Percentiles rank a stretch among this genome's conserved stretches.
Evolutionary conservation across 2,329 filamentous ascomycete species (phyloP).

Genomic region (Cordyceps militaris): DNA sequence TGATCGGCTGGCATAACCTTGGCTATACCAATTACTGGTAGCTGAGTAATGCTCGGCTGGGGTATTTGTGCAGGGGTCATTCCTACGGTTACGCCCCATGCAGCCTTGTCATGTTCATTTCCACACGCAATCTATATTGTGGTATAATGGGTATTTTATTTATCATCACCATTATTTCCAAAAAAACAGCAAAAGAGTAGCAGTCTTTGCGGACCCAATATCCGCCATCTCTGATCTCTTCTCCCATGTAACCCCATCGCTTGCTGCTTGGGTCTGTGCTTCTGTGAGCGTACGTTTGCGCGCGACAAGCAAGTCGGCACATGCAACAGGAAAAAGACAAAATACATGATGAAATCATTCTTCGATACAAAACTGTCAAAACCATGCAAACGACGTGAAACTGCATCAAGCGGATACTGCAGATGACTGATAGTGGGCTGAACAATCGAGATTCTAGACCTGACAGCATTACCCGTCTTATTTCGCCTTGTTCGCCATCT

Average conservation of each 20-base stretch:
- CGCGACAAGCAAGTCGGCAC: neutral
- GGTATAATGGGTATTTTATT: too few species aligned
- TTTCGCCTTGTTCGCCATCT: neutral
- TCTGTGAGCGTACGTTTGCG: constrained; percentile 2
- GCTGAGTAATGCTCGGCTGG: neutral
- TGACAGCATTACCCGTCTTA: neutral
- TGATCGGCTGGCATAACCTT: neutral
- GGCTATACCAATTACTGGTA: neutral
- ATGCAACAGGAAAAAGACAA: neutral
- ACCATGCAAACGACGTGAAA: neutral
- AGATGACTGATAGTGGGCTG: too few species aligned
- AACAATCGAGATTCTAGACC: neutral
- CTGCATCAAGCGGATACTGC: neutral
- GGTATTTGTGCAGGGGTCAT: neutral
- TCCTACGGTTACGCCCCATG: too few species aligned
- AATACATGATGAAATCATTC: neutral
- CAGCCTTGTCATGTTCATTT: neutral
- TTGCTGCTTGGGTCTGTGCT: neutral
- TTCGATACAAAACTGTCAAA: neutral
- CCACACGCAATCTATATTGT: too few species aligned
- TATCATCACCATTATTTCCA: too few species aligned
- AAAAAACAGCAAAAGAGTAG: too few species aligned
- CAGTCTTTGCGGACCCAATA: neutral
- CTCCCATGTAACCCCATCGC: neutral
- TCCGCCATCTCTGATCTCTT: neutral